Conservation (phyloP, 306 rosid genomes). For the Gillenia trifoliata region DNA sequence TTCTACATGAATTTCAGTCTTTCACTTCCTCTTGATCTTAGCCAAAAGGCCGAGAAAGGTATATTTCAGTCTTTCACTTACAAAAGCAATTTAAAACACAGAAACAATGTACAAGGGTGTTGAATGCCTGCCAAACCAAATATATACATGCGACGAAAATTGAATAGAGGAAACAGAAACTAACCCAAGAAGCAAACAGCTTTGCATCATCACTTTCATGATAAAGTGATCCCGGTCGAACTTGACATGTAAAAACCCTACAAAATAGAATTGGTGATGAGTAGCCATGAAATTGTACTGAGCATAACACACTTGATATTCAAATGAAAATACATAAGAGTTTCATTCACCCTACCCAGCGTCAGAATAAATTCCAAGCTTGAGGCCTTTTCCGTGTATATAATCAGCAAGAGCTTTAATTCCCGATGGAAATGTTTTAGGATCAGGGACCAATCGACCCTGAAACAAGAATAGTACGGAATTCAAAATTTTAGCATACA, state of each 20-base stretch:
- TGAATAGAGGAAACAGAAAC: constrained; percentile 26
- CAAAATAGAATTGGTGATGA: constrained; percentile 24
- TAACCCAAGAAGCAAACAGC: constrained; percentile 91
- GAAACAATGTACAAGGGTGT: background rate
- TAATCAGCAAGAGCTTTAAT: constrained; percentile 87
- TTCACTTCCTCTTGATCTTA: no score
- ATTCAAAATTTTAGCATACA: constrained; percentile 10
- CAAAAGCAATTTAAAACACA: constrained; percentile 4
- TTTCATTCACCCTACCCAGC: constrained; percentile 69
- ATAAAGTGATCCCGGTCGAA: constrained; percentile 86
- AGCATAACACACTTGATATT: constrained; percentile 16
- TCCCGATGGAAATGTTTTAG: constrained; percentile 80
- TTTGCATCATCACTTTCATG: constrained; percentile 80
- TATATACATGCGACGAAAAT: constrained; percentile 5
- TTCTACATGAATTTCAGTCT: background rate
- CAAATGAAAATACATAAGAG: background rate
- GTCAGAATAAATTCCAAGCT: constrained; percentile 93
- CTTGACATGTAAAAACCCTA: constrained; percentile 88
- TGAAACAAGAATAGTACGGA: constrained; percentile 33
- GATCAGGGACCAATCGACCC: constrained; percentile 72
- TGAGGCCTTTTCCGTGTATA: constrained; percentile 76
- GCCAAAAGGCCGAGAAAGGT: no score
- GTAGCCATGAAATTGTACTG: constrained; percentile 11
- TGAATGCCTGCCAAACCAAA: constrained; percentile 6
- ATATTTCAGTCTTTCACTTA: background rate